Evolutionary conservation across 2,329 filamentous ascomycete species (phyloP), one percentile per base, ranked within the genome.

Genomic region (Aspergillus jensenii): DNA sequence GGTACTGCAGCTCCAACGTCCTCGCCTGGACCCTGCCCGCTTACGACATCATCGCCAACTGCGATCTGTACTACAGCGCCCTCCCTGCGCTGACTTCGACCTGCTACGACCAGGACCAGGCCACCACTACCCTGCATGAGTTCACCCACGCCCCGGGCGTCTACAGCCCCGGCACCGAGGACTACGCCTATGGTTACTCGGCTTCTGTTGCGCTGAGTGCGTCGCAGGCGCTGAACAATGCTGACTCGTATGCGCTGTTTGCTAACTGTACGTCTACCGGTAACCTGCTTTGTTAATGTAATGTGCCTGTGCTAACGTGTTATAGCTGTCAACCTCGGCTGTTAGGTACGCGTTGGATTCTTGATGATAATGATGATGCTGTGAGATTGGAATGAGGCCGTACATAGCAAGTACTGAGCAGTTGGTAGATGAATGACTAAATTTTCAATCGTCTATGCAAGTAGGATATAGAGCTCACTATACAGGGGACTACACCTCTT

Each of bases 41-140:
- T 2, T 66, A 65, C 27, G 82, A 81, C 70, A 75, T 81, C 68
- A 83, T 88, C 71, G 83, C 82, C 56, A 87, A 87, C 76, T 89
- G 87, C 74, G 76, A 79, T 14, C 71, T 84, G 74, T 89, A 86
- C 76, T 81, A 74, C 52, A 60, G 68, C 45, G 74, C 71, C 12
- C 78, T 89, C 8, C 77, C 83, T 0, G 76, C 78, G 2, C 58
- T 84, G 31, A 74, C 81, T 8, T 65, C 64, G 8, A 73, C 69
- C 1, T 90, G 87, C 76, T 85, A 89, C 68, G 80, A 66, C 2
- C 87, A 89, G 73, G 87, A 89, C 67, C 84, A 87, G 74, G 84
- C 83, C 3, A 87, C 82, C 11, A 89, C 87, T 14, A 81, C 81
- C 33, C 71, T 90, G 14, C 87, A 90, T 67, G 87, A 90, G 78